These are phyloP conservation scores for Cynanchum wilfordii DNA, from an alignment of 257 asterid species.

Conservation along the genomic window DNA sequence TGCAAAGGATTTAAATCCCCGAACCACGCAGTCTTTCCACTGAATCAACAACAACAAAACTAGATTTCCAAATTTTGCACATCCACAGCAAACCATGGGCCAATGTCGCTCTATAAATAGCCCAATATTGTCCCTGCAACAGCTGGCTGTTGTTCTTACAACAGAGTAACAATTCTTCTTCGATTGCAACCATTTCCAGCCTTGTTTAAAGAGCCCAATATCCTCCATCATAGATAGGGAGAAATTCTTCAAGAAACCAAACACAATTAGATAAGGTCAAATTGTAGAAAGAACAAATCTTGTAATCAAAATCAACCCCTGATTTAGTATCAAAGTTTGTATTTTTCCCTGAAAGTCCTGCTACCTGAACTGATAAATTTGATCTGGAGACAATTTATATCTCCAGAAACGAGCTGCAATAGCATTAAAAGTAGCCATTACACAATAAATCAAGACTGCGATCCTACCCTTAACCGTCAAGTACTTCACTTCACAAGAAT, in stretches of 20 bases:
- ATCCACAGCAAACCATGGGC: conserved; percentile 88
- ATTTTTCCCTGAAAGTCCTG: conserved; percentile 5
- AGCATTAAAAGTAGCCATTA: conserved; percentile 25
- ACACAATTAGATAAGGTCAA: neutral
- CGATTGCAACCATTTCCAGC: conserved; percentile 84
- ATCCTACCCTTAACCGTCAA: conserved; percentile 22
- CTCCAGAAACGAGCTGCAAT: conserved; percentile 23
- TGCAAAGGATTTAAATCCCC: conserved; percentile 65
- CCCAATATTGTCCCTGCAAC: conserved; percentile 68
- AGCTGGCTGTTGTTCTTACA: conserved; percentile 42
- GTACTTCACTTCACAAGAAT: conserved; percentile 16
- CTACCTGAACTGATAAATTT: conserved; percentile 20
- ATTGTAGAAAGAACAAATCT: neutral
- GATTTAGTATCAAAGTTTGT: conserved; percentile 7
- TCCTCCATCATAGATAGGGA: conserved; percentile 67
- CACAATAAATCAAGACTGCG: conserved; percentile 20
- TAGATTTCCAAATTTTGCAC: conserved; percentile 52
- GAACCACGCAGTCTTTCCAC: conserved; percentile 68
- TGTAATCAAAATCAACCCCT: conserved; percentile 2
- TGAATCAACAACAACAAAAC: conserved; percentile 50
- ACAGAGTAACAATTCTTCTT: conserved; percentile 67
- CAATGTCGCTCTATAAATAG: conserved; percentile 79
- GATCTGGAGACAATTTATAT: conserved; percentile 24
- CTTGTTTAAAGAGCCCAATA: conserved; percentile 88
- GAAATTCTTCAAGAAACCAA: conserved; percentile 7